Evolutionary conservation across 768 basidiomycete species (phyloP).

Genomic region (Pisolithus albus): DNA sequence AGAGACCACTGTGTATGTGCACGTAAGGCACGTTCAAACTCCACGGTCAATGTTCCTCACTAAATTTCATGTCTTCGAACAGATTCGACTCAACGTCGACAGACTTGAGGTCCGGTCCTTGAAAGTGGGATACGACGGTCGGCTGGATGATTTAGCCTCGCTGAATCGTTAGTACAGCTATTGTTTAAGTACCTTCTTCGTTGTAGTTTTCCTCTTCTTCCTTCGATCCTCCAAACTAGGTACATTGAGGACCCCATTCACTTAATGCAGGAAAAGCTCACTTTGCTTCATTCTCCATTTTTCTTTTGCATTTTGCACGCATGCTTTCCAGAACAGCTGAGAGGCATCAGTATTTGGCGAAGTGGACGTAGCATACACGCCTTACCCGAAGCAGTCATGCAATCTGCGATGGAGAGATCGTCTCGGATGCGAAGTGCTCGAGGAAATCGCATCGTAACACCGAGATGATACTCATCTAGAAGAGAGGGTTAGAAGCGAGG

Average conservation of each 20-base stretch:
- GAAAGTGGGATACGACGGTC: slow-evolving; percentile 56
- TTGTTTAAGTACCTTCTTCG: slow-evolving; percentile 21
- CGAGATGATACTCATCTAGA: slow-evolving; percentile 74
- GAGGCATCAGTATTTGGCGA: not conserved
- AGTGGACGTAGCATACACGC: not conserved
- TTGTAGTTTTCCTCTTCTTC: slow-evolving; percentile 21
- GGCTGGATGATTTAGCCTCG: slow-evolving; percentile 31
- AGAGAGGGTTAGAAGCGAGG: slow-evolving; percentile 3
- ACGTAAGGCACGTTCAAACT: not conserved
- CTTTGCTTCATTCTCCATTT: slow-evolving; percentile 59
- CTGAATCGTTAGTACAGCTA: not conserved
- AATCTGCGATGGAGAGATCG: slow-evolving; percentile 67
- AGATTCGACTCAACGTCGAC: slow-evolving; percentile 56
- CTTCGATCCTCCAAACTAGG: slow-evolving; percentile 28
- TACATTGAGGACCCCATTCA: not conserved
- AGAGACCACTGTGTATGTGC: slow-evolving; percentile 50
- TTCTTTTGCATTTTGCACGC: slow-evolving; percentile 64
- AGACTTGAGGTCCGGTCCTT: slow-evolving; percentile 55
- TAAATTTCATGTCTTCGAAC: slow-evolving; percentile 72
- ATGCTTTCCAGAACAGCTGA: slow-evolving; percentile 55
- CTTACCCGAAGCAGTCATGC: slow-evolving; percentile 62
- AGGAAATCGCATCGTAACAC: slow-evolving; percentile 92
- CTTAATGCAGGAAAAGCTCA: slow-evolving; percentile 16
- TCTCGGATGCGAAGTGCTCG: slow-evolving; percentile 75
- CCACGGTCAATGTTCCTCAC: slow-evolving; percentile 37